These are phyloP conservation scores for Exophiala dermatitidis DNA, from an alignment of 2,329 filamentous ascomycete genomes.

Conservation along the genomic window DNA sequence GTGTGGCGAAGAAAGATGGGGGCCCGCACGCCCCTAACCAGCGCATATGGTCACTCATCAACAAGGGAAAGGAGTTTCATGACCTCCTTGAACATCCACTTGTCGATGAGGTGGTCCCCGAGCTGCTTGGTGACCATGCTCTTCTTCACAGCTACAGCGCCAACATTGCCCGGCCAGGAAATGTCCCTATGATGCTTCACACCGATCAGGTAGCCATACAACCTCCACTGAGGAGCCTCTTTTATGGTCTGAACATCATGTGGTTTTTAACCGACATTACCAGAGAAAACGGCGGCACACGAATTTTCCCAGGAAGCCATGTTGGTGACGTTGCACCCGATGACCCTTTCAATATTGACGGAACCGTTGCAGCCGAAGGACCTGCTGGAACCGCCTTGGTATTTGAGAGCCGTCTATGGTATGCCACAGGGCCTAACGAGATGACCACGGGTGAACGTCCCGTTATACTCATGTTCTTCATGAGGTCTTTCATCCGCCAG, in stretches of 20 bases:
- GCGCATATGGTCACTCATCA: constrained; percentile 13
- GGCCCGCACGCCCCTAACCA: constrained; percentile 11
- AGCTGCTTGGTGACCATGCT: constrained; percentile 9
- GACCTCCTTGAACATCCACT: constrained; percentile 15
- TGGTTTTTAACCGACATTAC: constrained; percentile 15
- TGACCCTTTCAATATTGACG: constrained; percentile 12
- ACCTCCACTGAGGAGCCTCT: constrained; percentile 8
- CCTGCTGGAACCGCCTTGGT: constrained; percentile 14
- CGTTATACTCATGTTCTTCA: constrained; percentile 27
- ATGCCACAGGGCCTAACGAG: constrained; percentile 17
- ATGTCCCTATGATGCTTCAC: constrained; percentile 13
- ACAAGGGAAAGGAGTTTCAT: constrained; percentile 13
- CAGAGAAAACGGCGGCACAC: constrained; percentile 12
- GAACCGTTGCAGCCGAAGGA: constrained; percentile 11
- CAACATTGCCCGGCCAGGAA: constrained; percentile 16
- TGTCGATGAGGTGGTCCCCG: constrained; percentile 15
- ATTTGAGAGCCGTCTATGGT: constrained; percentile 16
- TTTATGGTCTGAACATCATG: constrained; percentile 14
- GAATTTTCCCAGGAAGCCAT: constrained; percentile 14
- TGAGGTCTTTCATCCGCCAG: constrained; percentile 30
- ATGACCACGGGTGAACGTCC: constrained; percentile 24
- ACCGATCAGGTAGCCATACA: constrained; percentile 15
- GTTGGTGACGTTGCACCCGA: constrained; percentile 3
- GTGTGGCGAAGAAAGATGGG: neutral
- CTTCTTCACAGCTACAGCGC: constrained; percentile 12